phyloP scores from a whole-genome alignment of 2,329 filamentous ascomycete species.

The Penicillium sp. region DNA sequence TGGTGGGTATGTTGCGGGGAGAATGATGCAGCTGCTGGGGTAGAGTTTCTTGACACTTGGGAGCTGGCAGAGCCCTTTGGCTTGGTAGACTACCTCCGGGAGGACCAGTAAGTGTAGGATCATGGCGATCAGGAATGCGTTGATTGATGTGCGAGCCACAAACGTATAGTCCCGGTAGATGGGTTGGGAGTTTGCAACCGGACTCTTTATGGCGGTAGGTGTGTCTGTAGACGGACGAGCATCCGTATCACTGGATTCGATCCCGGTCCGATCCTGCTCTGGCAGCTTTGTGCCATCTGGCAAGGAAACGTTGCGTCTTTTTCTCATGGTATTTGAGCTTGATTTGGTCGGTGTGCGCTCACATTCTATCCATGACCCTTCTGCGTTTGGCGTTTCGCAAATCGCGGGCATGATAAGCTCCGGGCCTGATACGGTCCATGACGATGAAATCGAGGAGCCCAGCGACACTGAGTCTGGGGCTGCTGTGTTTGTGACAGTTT shows the following conservation, averaged over 20 bases:
- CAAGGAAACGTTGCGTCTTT: constrained; percentile 21
- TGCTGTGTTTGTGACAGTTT: constrained; percentile 7
- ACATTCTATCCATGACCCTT: constrained; percentile 34
- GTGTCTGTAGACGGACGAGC: constrained; percentile 10
- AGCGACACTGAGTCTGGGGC: constrained; percentile 24
- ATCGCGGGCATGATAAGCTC: constrained; percentile 43
- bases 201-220: not conserved
- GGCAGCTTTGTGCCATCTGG: constrained; percentile 1
- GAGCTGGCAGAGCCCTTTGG: constrained; percentile 29
- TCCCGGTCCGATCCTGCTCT: not conserved
- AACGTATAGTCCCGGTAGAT: constrained; percentile 1
- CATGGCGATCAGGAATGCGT: constrained; percentile 27
- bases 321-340: constrained; percentile 18
- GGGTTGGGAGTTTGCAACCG: not conserved
- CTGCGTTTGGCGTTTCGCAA: constrained; percentile 32
- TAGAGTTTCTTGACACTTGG: constrained; percentile 27
- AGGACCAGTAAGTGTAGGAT: constrained; percentile 36
- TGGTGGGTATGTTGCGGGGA: constrained; percentile 10
- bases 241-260: not conserved
- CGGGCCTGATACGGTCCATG: constrained; percentile 29
- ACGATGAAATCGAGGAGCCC: constrained; percentile 25
- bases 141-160: constrained; percentile 22
- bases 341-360: constrained; percentile 19
- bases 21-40: constrained; percentile 28
- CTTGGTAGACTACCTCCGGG: constrained; percentile 36